Conservation (phyloP, 208 protist genomes). For the Angomonas ambiguus region DNA sequence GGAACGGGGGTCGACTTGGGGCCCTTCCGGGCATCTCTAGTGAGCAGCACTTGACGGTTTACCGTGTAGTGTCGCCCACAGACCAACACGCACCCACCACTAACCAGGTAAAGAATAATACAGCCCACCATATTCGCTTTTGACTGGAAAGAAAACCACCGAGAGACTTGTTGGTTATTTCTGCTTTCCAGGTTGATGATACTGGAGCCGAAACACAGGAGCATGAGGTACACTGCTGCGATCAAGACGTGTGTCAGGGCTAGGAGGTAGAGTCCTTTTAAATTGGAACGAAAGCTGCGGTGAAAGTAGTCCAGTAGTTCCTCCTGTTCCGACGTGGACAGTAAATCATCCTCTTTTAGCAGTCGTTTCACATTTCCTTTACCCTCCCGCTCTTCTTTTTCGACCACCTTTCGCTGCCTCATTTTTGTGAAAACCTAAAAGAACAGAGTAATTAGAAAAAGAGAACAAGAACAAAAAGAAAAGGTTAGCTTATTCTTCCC, state of each 20-base stretch:
- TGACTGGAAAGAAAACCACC: neutral
- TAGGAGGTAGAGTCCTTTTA: slow-evolving; percentile 34
- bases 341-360: slow-evolving; percentile 37
- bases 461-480: too few species aligned
- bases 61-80: neutral
- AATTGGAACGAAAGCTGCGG: slow-evolving; percentile 28
- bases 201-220: slow-evolving; percentile 40
- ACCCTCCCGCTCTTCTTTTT: too few species aligned
- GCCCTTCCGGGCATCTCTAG: neutral
- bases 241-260: slow-evolving; percentile 51
- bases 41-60: neutral
- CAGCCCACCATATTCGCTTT: neutral
- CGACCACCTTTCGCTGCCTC: too few species aligned
- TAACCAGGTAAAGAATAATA: neutral
- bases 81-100: neutral
- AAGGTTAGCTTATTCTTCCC: too few species aligned
- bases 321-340: slow-evolving; percentile 67
- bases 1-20: neutral
- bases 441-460: too few species aligned
- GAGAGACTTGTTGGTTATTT: neutral
- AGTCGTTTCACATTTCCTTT: slow-evolving; percentile 15
- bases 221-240: slow-evolving; percentile 38
- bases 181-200: slow-evolving; percentile 30
- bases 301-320: slow-evolving; percentile 63
- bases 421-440: too few species aligned